Conservation (phyloP, 176 grass and related monocot species). For the Echinochloa phyllopogon region DNA sequence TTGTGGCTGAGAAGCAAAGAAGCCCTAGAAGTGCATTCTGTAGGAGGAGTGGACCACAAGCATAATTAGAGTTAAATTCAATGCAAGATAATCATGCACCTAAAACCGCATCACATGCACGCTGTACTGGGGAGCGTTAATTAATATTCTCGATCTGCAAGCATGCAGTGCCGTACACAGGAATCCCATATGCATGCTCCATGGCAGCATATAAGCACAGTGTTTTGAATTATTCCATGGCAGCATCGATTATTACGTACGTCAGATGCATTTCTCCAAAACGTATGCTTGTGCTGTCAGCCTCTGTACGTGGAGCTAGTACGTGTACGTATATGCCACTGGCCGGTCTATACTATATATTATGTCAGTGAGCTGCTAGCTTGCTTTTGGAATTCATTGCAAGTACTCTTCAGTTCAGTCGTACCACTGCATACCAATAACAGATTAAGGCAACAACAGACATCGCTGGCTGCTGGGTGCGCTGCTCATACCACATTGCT, state of each 20-base stretch:
- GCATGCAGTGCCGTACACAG: slow-evolving; percentile 14
- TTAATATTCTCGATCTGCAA: slow-evolving; percentile 7
- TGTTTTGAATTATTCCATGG: slow-evolving; percentile 32
- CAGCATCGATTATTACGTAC: background rate
- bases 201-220: slow-evolving; percentile 19
- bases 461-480: too few relatives aligned
- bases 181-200: slow-evolving; percentile 15
- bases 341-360: background rate
- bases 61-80: too few relatives aligned
- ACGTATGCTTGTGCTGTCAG: slow-evolving; percentile 1
- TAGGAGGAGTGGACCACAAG: too few relatives aligned
- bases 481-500: too few relatives aligned
- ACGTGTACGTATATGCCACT: slow-evolving; percentile 30
- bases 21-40: too few relatives aligned
- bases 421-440: too few relatives aligned
- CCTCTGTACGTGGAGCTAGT: background rate
- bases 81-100: background rate
- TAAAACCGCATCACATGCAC: background rate
- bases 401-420: background rate
- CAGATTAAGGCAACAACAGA: too few relatives aligned
- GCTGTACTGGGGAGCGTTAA: background rate
- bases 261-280: background rate
- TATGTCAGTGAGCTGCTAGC: background rate
- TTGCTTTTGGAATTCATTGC: background rate
- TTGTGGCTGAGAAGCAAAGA: too few relatives aligned